Evolutionary conservation across 108 stramenopile genomes (phyloP).

Genomic region (Nitzschia inconspicua): DNA sequence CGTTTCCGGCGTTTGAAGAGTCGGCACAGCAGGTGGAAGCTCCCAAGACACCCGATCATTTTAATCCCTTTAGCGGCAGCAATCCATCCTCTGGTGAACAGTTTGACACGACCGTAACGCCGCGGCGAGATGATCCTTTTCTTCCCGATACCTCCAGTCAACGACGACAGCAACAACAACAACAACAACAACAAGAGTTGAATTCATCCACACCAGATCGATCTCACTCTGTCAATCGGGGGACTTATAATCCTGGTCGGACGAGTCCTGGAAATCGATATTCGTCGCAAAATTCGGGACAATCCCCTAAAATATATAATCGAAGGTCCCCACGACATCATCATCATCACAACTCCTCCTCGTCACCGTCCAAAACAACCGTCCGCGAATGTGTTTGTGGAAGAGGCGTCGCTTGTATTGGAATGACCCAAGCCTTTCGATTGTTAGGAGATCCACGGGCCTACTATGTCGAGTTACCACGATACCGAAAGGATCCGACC

Average conservation of each 20-base stretch:
- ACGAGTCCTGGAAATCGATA: neutral
- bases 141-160: neutral
- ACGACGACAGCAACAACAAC: neutral
- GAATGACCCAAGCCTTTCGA: conserved; percentile 40
- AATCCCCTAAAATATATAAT: neutral
- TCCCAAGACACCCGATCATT: too few relatives aligned
- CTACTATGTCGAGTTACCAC: conserved; percentile 30
- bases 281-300: neutral
- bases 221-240: too few relatives aligned
- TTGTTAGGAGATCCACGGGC: conserved; percentile 32
- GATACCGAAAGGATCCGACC: conserved; percentile 13
- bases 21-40: too few relatives aligned
- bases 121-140: neutral
- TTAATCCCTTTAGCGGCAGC: too few relatives aligned
- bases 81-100: too few relatives aligned
- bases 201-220: too few relatives aligned
- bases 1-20: too few relatives aligned
- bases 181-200: neutral
- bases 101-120: too few relatives aligned
- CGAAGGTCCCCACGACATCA: neutral
- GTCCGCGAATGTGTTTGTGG: conserved; percentile 32
- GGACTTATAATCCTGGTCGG: neutral
- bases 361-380: neutral
- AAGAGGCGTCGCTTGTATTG: conserved; percentile 23
- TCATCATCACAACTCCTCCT: neutral